phyloP scores from a whole-genome alignment of 2,329 filamentous ascomycete species.

The Thermoascus crustaceus region DNA sequence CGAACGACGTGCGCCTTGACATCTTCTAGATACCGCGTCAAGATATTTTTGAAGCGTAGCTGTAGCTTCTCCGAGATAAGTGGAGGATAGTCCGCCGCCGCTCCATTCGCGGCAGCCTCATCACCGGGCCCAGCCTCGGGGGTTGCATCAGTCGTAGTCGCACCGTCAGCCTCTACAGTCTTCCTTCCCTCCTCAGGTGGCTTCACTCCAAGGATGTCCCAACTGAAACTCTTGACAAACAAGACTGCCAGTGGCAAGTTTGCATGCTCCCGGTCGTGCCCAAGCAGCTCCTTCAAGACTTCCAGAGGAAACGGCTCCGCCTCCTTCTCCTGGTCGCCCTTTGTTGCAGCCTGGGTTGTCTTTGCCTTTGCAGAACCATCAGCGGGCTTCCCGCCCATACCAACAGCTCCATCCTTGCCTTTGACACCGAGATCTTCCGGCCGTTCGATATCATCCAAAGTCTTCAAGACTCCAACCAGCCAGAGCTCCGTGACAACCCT shows the following conservation, averaged over 20 bases:
- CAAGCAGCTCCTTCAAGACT: conserved; percentile 92
- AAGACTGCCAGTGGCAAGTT: conserved; percentile 88
- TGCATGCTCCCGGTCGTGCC: conserved; percentile 83
- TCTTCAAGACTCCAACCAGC: conserved; percentile 82
- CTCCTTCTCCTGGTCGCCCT: conserved; percentile 54
- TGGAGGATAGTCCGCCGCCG: conserved; percentile 56
- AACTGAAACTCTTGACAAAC: conserved; percentile 92
- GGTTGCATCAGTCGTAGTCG: conserved; percentile 44
- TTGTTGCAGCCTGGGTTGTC: conserved; percentile 48
- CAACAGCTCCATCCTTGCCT: conserved; percentile 44
- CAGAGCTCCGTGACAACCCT: conserved; percentile 92
- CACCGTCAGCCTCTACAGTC: conserved; percentile 71
- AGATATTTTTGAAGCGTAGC: conserved; percentile 75
- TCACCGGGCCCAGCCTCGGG: conserved; percentile 46
- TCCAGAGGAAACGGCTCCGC: conserved; percentile 92
- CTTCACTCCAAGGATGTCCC: conserved; percentile 85
- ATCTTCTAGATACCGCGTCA: conserved; percentile 85
- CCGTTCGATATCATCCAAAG: conserved; percentile 60
- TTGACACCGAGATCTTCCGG: conserved; percentile 53
- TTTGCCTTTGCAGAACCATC: conserved; percentile 56
- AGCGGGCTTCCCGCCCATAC: conserved; percentile 35
- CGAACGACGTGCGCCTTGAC: conserved; percentile 79
- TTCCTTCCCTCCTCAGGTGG: conserved; percentile 69
- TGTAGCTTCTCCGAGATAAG: conserved; percentile 70
- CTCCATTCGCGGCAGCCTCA: conserved; percentile 40